A percentile compares a stretch with the other conserved stretches of the same genome.
Evolutionary conservation across 768 basidiomycete genomes (phyloP).

Genomic region (Lactarius sp.): DNA sequence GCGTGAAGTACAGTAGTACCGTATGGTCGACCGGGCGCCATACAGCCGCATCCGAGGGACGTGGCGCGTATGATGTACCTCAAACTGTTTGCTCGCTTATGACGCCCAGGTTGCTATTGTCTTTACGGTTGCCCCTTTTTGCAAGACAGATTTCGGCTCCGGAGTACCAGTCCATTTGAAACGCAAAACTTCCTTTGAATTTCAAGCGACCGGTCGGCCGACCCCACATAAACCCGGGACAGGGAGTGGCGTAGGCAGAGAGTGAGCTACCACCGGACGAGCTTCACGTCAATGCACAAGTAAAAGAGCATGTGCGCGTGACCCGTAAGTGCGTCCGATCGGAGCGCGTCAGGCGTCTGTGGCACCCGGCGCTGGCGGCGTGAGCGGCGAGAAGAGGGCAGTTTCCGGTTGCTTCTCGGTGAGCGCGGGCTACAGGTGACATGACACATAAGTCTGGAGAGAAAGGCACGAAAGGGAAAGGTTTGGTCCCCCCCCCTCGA

Average conservation of each 20-base stretch:
- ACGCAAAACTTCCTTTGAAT: background rate
- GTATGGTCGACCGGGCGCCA: background rate
- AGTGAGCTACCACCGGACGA: background rate
- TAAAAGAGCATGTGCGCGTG: background rate
- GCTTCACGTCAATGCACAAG: background rate
- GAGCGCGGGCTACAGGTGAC: background rate
- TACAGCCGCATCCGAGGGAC: background rate
- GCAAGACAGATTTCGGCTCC: background rate
- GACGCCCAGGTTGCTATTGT: slow-evolving; percentile 3
- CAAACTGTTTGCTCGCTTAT: background rate
- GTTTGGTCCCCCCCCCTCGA: background rate
- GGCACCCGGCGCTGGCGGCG: background rate
- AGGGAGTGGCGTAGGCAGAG: slow-evolving; percentile 13
- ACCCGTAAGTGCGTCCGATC: background rate
- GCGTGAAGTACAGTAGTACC: background rate
- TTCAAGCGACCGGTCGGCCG: background rate
- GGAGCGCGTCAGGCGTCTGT: background rate
- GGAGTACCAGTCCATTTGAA: slow-evolving; percentile 1
- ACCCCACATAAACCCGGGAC: background rate
- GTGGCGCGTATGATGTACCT: slow-evolving; percentile 14
- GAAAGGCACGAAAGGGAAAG: background rate
- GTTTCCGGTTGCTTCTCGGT: background rate
- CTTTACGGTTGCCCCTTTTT: background rate
- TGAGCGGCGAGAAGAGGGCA: background rate
- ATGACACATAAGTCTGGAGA: slow-evolving; percentile 5